Conservation (phyloP, 1,284 basidiomycete genomes). For the Wallemia hederae region DNA sequence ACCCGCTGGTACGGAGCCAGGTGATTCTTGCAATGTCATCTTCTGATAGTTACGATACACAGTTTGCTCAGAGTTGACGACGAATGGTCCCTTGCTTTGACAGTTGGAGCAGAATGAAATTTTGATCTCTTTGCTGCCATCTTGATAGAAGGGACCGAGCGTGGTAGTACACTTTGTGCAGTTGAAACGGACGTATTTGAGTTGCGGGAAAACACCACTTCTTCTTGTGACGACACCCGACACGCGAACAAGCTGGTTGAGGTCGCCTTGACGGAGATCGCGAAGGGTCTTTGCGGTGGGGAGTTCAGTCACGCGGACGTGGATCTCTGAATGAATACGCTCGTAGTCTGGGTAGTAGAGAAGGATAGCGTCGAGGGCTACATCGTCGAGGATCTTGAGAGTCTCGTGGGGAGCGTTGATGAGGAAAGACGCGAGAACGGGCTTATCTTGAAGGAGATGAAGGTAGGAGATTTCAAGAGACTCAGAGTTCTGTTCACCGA, state of each 20-base stretch:
- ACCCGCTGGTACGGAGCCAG: constrained; percentile 91
- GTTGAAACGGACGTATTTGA: constrained; percentile 98
- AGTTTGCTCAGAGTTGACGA: constrained; percentile 94
- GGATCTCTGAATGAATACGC: constrained; percentile 89
- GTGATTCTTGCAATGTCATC: constrained; percentile 93
- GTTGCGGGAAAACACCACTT: constrained; percentile 86
- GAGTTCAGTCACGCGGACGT: constrained; percentile 83
- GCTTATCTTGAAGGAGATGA: constrained; percentile 65
- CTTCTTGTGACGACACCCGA: constrained; percentile 90
- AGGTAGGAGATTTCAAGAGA: constrained; percentile 89
- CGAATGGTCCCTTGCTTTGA: constrained; percentile 76
- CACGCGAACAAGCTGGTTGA: constrained; percentile 86
- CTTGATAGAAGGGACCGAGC: constrained; percentile 91
- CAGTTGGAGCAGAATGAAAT: constrained; percentile 85
- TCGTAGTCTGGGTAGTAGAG: constrained; percentile 89
- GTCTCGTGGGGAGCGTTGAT: constrained; percentile 79
- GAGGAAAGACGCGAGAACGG: constrained; percentile 87
- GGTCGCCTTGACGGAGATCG: constrained; percentile 66
- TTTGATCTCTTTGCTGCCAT: constrained; percentile 73
- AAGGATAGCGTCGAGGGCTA: constrained; percentile 73
- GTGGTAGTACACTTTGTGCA: constrained; percentile 73
- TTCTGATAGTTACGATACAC: constrained; percentile 97
- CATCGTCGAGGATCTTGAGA: constrained; percentile 81
- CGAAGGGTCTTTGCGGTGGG: constrained; percentile 68
- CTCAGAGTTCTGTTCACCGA: constrained; percentile 96